These are phyloP conservation scores for Ganoderma leucocontextum DNA, from an alignment of 1,284 basidiomycete genomes.

Conservation along the genomic window DNA sequence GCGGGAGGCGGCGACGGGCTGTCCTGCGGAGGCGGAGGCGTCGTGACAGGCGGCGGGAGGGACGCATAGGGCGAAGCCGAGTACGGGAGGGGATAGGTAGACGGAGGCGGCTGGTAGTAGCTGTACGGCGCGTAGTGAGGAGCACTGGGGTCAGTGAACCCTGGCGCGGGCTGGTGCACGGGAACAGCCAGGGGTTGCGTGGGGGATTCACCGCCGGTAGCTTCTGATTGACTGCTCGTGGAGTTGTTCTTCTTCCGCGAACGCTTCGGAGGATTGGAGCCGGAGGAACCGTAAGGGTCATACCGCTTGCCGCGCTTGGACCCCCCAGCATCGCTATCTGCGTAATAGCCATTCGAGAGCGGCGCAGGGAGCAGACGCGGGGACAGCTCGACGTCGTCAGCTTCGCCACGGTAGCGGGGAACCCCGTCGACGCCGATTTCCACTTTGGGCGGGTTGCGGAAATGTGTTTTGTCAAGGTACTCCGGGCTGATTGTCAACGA, in stretches of 20 bases:
- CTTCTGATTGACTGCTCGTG: constrained; percentile 34
- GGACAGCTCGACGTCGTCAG: constrained; percentile 67
- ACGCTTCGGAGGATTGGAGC: constrained; percentile 38
- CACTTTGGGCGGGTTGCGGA: constrained; percentile 89
- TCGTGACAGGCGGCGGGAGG: constrained; percentile 27
- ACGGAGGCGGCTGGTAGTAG: constrained; percentile 36
- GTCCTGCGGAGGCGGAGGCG: constrained; percentile 37
- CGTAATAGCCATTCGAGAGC: constrained; percentile 61
- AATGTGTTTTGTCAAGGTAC: constrained; percentile 91
- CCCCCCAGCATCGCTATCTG: constrained; percentile 43
- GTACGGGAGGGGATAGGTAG: constrained; percentile 32
- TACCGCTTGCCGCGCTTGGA: constrained; percentile 61
- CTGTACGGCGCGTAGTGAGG: constrained; percentile 35
- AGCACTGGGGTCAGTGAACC: constrained; percentile 32
- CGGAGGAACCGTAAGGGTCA: constrained; percentile 52
- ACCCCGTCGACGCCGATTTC: constrained; percentile 86
- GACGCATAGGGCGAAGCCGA: constrained; percentile 36
- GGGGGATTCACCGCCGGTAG: constrained; percentile 32
- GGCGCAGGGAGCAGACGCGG: constrained; percentile 57
- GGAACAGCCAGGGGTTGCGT: constrained; percentile 32
- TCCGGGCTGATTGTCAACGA: constrained; percentile 88
- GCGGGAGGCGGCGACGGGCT: constrained; percentile 38
- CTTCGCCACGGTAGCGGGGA: constrained; percentile 82
- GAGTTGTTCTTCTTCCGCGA: constrained; percentile 42
- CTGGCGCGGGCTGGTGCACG: constrained; percentile 34